Evolutionary conservation across 495 filamentous ascomycete species (phyloP), one percentile per base, ranked within the genome.

Genomic region (Penicillium malachiteum): DNA sequence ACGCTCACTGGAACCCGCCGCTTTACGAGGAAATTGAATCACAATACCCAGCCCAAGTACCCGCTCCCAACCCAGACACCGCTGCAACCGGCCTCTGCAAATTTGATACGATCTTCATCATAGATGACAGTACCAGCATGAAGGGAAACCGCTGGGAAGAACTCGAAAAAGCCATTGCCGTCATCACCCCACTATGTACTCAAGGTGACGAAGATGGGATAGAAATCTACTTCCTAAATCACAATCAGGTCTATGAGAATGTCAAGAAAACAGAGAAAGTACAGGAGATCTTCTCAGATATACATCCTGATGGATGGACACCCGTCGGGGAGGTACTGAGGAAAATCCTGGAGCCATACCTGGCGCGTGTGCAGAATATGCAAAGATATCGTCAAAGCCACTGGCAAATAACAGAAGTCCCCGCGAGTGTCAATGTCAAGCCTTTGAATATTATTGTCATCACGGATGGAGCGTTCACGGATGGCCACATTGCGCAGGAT

Each of bases 111-210:
- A 71, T 93, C 52, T 94, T 98, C 75, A 75, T 98, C 0, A 90
- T 98, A 68, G 94, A 98, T 68, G 94, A 98, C 80, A 91, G 87
- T 45, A 82, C 85, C 32, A 90, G 85, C 67, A 98, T 98, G 94
- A 76, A 78, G n/a, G 90, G 87, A 52, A 58, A 68, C 11, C 81
- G 80, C 41, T 98, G 94, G 94, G 70, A 73, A 16, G 90, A 96
- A 71, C 89, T 88, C 31, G 75, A 80, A 37, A 71, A 76, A 8
- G 91, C 89, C 33, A 82, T 98, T 9, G 74, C 82, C 16, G 78
- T 83, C 51, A 92, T 98, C 70, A 81, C 93, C 0, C 90, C 89
- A 0, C 87, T 97, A 65, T 96, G 92, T 74, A 89, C 90, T 1
- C 70, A 78, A 38, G 85, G 91, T 75, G 92, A 97, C 70, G 60